phyloP scores from a whole-genome alignment of 2,329 filamentous ascomycete species.

The Botryosphaeria dothidea region DNA sequence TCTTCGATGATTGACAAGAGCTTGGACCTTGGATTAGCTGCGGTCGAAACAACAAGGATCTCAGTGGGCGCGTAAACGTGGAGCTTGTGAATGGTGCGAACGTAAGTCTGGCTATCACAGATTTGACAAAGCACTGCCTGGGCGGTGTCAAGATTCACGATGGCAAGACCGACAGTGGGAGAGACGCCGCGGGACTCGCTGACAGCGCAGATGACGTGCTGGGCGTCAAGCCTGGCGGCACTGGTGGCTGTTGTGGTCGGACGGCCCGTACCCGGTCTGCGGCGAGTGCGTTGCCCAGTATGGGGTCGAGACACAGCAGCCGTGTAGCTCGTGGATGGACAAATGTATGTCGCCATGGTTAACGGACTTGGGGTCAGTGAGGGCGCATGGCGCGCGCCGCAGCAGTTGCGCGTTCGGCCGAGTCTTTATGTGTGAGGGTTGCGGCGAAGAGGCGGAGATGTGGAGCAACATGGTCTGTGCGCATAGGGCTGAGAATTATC shows the following conservation, averaged over 20 bases:
- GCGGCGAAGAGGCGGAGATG: no score
- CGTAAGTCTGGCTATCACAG: constrained; percentile 89
- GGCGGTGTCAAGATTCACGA: constrained; percentile 82
- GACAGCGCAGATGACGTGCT: constrained; percentile 84
- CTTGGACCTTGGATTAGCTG: constrained; percentile 71
- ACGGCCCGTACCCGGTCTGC: constrained; percentile 46
- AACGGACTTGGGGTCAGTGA: constrained; percentile 17
- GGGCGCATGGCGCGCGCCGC: neutral
- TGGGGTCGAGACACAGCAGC: constrained; percentile 36
- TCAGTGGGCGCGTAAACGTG: constrained; percentile 76
- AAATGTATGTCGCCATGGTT: constrained; percentile 34
- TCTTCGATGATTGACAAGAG: constrained; percentile 74
- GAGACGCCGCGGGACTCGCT: constrained; percentile 85
- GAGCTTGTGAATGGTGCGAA: constrained; percentile 84
- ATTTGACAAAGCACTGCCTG: constrained; percentile 88
- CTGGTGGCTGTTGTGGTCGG: constrained; percentile 60
- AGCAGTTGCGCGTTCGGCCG: neutral
- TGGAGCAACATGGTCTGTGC: constrained; percentile 10
- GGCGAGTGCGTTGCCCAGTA: constrained; percentile 30
- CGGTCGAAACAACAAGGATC: constrained; percentile 74
- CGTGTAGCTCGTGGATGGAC: constrained; percentile 34
- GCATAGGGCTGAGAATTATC: constrained; percentile 17
- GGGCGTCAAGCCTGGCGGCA: constrained; percentile 56
- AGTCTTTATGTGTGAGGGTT: no score
- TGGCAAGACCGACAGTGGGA: constrained; percentile 80